A percentile compares a stretch with the other conserved stretches of the same genome.
These are phyloP conservation scores for Borovskyia barvae DNA, from an alignment of 208 protist species.

Conservation along the genomic window DNA sequence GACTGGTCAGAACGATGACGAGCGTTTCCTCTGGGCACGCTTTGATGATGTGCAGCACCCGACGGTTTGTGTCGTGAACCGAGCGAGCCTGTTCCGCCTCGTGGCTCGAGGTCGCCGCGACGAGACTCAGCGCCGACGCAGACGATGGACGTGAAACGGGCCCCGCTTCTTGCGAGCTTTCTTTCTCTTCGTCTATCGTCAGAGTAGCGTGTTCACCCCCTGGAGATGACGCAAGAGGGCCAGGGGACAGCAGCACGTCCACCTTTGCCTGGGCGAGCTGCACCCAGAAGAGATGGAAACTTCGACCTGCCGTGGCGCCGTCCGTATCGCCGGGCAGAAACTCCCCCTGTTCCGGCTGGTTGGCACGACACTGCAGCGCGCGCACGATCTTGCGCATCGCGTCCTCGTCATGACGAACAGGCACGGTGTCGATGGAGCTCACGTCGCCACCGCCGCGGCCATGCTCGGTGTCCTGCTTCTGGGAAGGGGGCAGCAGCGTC, in stretches of 20 bases:
- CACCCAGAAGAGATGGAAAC: conserved; percentile 60
- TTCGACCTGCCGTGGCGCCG: not conserved
- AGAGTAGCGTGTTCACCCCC: not conserved
- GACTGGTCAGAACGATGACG: conserved; percentile 50
- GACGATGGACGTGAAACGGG: no score
- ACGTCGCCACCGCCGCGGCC: not conserved
- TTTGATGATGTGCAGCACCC: conserved; percentile 68
- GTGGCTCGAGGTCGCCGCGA: conserved; percentile 1
- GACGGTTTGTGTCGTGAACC: conserved; percentile 58
- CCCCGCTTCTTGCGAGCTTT: no score
- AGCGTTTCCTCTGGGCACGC: conserved; percentile 71
- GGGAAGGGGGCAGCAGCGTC: conserved; percentile 3
- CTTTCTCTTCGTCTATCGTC: not conserved
- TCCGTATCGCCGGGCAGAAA: not conserved
- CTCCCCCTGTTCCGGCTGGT: not conserved
- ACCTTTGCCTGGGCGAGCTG: conserved; percentile 62
- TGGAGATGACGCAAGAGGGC: not conserved
- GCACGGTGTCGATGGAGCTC: conserved; percentile 43
- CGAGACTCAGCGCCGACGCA: not conserved
- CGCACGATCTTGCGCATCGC: conserved; percentile 68
- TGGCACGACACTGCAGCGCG: conserved; percentile 35
- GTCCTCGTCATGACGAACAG: conserved; percentile 73
- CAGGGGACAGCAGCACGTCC: conserved; percentile 32
- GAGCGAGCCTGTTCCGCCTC: conserved; percentile 33
- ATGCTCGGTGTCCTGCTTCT: not conserved